Percentiles rank a stretch among this genome's conserved stretches.
These are phyloP conservation scores for Macrolepiota fuliginosa DNA, from an alignment of 768 basidiomycete genomes.

Conservation along the genomic window DNA sequence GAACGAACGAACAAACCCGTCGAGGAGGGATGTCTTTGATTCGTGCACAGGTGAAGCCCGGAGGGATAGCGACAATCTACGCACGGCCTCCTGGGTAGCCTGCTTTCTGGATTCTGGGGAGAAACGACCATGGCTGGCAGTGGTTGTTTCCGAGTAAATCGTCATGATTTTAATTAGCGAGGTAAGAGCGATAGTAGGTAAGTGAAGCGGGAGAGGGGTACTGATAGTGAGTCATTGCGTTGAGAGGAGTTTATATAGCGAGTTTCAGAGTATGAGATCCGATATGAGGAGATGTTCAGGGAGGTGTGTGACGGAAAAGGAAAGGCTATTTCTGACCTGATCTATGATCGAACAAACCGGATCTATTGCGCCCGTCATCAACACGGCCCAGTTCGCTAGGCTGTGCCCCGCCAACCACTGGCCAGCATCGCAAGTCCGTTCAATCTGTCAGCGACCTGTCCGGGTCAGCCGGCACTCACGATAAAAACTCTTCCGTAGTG, in stretches of 20 bases:
- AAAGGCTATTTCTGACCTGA: not conserved
- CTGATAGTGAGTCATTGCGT: not conserved
- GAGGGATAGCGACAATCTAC: not conserved
- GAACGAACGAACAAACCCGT: constrained; percentile 55
- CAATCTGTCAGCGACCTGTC: not conserved
- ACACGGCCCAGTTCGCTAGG: constrained; percentile 4
- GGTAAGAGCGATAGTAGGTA: not conserved
- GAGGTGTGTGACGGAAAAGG: not conserved
- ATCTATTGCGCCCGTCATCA: not conserved
- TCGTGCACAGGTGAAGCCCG: constrained; percentile 1
- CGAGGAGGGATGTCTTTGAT: constrained; percentile 37
- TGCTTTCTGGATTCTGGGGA: not conserved
- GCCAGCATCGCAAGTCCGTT: not conserved
- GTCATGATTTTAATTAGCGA: constrained; percentile 1
- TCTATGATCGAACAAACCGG: not conserved
- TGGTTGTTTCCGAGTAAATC: constrained; percentile 4
- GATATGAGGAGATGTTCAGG: not conserved
- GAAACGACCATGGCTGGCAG: not conserved
- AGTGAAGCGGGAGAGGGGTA: not conserved
- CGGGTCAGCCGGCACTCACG: not conserved
- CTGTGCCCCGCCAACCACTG: constrained; percentile 10
- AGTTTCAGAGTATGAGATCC: constrained; percentile 11
- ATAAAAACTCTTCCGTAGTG: too few relatives aligned
- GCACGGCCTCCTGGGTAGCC: not conserved
- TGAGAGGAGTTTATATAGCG: constrained; percentile 12